A percentile compares a stretch with the other conserved stretches of the same genome.
Evolutionary conservation across 352 stramenopile species (phyloP).

Genomic region (Pythium biforme): DNA sequence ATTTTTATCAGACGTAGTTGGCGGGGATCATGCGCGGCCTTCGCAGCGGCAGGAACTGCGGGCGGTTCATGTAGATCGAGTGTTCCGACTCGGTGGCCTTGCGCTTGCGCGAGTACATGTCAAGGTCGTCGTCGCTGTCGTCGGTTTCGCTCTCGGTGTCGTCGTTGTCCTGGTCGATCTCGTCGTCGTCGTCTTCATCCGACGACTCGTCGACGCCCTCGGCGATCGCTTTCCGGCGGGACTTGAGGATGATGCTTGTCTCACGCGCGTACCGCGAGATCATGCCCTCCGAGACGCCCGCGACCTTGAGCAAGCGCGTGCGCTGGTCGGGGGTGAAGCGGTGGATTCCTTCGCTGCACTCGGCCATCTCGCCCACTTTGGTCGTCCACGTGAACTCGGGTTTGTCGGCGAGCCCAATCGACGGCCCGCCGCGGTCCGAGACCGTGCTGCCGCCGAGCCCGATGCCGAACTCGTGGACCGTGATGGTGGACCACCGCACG

Average conservation of each 20-base stretch:
- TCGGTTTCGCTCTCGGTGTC: slow-evolving; percentile 16
- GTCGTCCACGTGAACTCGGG: slow-evolving; percentile 52
- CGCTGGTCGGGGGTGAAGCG: slow-evolving; percentile 43
- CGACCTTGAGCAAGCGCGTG: slow-evolving; percentile 33
- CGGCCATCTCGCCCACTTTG: slow-evolving; percentile 49
- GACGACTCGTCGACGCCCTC: slow-evolving; percentile 26
- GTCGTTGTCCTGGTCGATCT: slow-evolving; percentile 15
- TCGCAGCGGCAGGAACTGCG: slow-evolving; percentile 46
- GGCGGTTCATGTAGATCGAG: slow-evolving; percentile 39
- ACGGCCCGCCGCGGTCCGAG: slow-evolving; percentile 37
- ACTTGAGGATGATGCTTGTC: slow-evolving; percentile 49
- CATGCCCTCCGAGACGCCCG: slow-evolving; percentile 39
- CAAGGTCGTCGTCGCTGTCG: slow-evolving; percentile 24
- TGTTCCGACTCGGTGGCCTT: slow-evolving; percentile 42
- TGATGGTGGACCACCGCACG: slow-evolving; percentile 47
- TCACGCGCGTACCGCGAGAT: slow-evolving; percentile 44
- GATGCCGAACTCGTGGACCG: slow-evolving; percentile 48
- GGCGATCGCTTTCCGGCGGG: slow-evolving; percentile 32
- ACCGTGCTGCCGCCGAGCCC: slow-evolving; percentile 42
- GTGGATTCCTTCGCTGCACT: slow-evolving; percentile 44
- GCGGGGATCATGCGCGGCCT: slow-evolving; percentile 64
- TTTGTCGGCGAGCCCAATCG: slow-evolving; percentile 39
- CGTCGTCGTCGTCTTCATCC: slow-evolving; percentile 28
- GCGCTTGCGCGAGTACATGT: slow-evolving; percentile 37
- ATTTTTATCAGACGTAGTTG: slow-evolving; percentile 45